phyloP scores from a whole-genome alignment of 164 flowering plant genomes.

The Hamamelis virginiana region DNA sequence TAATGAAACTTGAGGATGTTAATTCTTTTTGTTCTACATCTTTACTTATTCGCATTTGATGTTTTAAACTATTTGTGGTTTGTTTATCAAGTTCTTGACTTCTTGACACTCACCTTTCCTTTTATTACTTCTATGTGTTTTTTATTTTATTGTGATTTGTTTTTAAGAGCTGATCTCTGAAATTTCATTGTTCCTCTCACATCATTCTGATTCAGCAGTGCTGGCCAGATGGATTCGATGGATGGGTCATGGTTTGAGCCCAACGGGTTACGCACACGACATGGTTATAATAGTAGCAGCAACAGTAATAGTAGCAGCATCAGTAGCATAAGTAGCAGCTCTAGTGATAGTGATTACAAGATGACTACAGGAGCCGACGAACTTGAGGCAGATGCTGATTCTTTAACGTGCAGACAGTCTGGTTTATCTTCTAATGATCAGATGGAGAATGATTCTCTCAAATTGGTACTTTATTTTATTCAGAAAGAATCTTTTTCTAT shows the following conservation, averaged over 20 bases:
- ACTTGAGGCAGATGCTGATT: conserved; percentile 98
- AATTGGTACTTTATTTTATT: conserved; percentile 43
- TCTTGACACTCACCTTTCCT: neutral
- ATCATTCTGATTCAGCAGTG: conserved; percentile 29
- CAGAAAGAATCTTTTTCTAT: neutral
- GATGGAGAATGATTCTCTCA: conserved; percentile 46
- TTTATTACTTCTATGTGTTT: neutral
- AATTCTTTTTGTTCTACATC: too few species aligned
- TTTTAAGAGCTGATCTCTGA: conserved; percentile 7
- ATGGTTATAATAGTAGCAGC: conserved; percentile 68
- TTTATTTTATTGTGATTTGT: neutral
- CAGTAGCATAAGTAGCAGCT: conserved; percentile 75
- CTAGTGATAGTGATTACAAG: conserved; percentile 79
- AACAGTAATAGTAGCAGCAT: conserved; percentile 84
- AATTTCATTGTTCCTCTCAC: conserved; percentile 1
- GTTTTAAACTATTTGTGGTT: neutral
- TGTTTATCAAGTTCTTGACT: neutral
- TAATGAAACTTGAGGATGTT: too few species aligned
- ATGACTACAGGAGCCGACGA: conserved; percentile 56
- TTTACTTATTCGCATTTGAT: neutral
- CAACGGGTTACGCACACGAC: conserved; percentile 33
- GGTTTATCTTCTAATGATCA: conserved; percentile 71
- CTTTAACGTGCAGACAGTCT: conserved; percentile 71
- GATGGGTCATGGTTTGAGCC: conserved; percentile 49
- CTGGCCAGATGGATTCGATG: conserved; percentile 42